Evolutionary conservation across 345 rosid genomes (phyloP), one percentile per base, ranked within the genome.

Genomic region (Rubroshorea leprosula): DNA sequence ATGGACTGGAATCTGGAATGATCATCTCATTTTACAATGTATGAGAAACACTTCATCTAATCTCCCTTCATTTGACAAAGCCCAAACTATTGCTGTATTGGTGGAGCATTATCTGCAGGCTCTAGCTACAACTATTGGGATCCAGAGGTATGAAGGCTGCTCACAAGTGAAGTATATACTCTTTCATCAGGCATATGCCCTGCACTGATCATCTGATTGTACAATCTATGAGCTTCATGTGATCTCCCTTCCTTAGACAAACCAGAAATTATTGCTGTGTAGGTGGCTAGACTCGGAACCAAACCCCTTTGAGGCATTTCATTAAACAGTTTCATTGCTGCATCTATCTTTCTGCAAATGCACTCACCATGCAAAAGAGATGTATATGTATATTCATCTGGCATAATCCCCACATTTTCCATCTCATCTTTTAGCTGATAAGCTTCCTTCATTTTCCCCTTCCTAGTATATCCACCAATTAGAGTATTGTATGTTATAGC

Each of bases 31-130:
- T 88, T 11, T 89, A 81, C 72, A 83, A 76, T 29, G 67, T 72
- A 65, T 84, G 86, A 26, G 96, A n/a, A n/a, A n/a, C n/a, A n/a
- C 95, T 68, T 89, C 95, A 26, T 84, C 80, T 2, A 95, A 83
- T 65, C 87, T n/a, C n/a, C n/a, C 98, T 26, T 67, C 77, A 74
- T 80, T 84, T 19, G 86, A 84, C 74, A 89, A 74, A 38, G 85
- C 79, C 7, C 81, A 77, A 46, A 92, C 84, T 57, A 92, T 68
- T 50, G 81, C 80, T 0, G 87, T 74, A 71, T 86, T 86, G 14
- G 87, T 74, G 57, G 67, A 35, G 41, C 11, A 35, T 35, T 35
- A 35, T 13, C 41, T 35, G 7, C 9, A 6, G 23, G 19, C 53
- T 18, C 68, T 16, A 14, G 45, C n/a, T n/a, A n/a, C n/a, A n/a